phyloP scores from a whole-genome alignment of 352 stramenopile species.

The Peronosclerospora sorghi region DNA sequence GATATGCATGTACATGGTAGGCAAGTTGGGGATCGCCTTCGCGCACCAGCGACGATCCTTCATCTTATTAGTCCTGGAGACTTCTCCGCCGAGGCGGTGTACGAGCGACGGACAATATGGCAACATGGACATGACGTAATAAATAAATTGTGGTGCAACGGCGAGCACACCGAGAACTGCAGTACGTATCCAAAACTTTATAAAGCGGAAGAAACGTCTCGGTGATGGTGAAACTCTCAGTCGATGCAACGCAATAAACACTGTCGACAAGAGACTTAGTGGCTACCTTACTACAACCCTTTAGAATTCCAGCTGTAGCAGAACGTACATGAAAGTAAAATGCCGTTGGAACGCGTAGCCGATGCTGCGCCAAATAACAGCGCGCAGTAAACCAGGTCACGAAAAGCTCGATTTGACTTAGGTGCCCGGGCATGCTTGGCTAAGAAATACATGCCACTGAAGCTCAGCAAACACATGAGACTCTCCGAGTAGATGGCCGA shows the following conservation, averaged over 20 bases:
- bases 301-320: too few relatives aligned
- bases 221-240: slow-evolving; percentile 42
- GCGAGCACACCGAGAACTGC: slow-evolving; percentile 47
- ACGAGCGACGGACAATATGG: slow-evolving; percentile 55
- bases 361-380: slow-evolving; percentile 54
- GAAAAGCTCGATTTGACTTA: slow-evolving; percentile 9
- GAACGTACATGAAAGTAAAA: slow-evolving; percentile 61
- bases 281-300: neutral
- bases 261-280: slow-evolving; percentile 14
- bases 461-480: slow-evolving; percentile 72
- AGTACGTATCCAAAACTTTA: slow-evolving; percentile 48
- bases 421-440: slow-evolving; percentile 18
- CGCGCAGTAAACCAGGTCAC: slow-evolving; percentile 29
- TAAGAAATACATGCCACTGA: slow-evolving; percentile 60
- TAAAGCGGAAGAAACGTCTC: slow-evolving; percentile 18
- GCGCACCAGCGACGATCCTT: slow-evolving; percentile 62
- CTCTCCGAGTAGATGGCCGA: slow-evolving; percentile 73
- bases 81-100: slow-evolving; percentile 2
- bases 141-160: slow-evolving; percentile 50
- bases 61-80: neutral
- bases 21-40: slow-evolving; percentile 52
- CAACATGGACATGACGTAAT: slow-evolving; percentile 50
- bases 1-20: slow-evolving; percentile 89
- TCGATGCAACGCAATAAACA: slow-evolving; percentile 69
- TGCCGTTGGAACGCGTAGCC: slow-evolving; percentile 66